Conservation (phyloP, 768 basidiomycete genomes). For the Gautieria morchelliformis region DNA sequence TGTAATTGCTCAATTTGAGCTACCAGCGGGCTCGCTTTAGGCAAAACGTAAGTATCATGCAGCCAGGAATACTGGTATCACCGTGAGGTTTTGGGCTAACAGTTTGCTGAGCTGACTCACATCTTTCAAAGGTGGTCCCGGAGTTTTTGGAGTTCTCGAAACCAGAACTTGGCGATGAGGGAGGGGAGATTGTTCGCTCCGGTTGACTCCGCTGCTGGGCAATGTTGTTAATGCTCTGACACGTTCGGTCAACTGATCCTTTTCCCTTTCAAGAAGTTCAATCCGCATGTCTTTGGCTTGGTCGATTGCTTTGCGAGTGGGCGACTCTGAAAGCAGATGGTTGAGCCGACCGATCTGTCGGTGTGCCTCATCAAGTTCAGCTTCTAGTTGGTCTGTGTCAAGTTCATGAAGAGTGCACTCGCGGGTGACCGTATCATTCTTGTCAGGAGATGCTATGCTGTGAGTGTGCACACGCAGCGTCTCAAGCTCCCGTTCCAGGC, state of each 20-base stretch:
- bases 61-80: constrained; percentile 58
- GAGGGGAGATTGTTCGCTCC: constrained; percentile 55
- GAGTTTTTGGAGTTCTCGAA: constrained; percentile 63
- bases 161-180: constrained; percentile 64
- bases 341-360: constrained; percentile 64
- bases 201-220: constrained; percentile 36
- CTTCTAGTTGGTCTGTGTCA: constrained; percentile 60
- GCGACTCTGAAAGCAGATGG: constrained; percentile 60
- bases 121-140: constrained; percentile 69
- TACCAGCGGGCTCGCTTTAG: constrained; percentile 42
- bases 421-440: constrained; percentile 14
- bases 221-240: constrained; percentile 51
- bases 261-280: constrained; percentile 66
- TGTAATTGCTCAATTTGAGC: constrained; percentile 66
- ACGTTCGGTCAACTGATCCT: constrained; percentile 64
- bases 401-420: constrained; percentile 42
- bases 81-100: neutral
- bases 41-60: constrained; percentile 53
- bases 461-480: neutral
- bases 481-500: constrained; percentile 6
- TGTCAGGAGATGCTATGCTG: constrained; percentile 33
- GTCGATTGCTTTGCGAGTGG: constrained; percentile 68
- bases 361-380: constrained; percentile 68
- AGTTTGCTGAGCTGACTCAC: constrained; percentile 32
- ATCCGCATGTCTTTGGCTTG: constrained; percentile 69